phyloP scores from a whole-genome alignment of 805 yeast species.

The Ogataea sp. region DNA sequence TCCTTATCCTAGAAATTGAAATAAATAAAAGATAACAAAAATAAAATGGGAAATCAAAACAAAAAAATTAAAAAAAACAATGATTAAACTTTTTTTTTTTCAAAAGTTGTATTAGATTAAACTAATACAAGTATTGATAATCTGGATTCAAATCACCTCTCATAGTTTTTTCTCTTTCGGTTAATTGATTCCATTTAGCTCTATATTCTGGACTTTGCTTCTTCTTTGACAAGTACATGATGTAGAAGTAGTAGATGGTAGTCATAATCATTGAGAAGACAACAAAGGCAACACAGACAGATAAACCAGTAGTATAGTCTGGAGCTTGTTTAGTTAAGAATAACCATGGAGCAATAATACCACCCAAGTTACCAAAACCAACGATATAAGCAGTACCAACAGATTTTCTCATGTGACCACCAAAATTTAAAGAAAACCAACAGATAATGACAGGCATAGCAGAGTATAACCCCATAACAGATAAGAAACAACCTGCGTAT shows the following conservation, averaged over 20 bases:
- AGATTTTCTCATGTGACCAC: conserved; percentile 36
- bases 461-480: conserved; percentile 50
- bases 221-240: conserved; percentile 24
- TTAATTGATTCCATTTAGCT: conserved; percentile 19
- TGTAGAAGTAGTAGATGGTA: conserved; percentile 23
- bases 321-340: conserved; percentile 47
- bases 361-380: conserved; percentile 51
- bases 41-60: too few species aligned
- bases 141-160: conserved; percentile 33
- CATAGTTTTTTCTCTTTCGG: conserved; percentile 22
- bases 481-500: conserved; percentile 58
- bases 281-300: conserved; percentile 38
- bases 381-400: conserved; percentile 41
- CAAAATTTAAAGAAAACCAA: conserved; percentile 49
- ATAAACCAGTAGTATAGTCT: conserved; percentile 41
- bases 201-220: conserved; percentile 25
- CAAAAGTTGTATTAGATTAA: neutral
- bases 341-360: conserved; percentile 44
- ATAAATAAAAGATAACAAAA: too few species aligned
- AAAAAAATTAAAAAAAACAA: too few species aligned
- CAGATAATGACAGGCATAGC: conserved; percentile 66
- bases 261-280: conserved; percentile 32
- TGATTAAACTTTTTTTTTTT: too few species aligned
- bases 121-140: conserved; percentile 36
- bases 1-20: too few species aligned